Conservation (phyloP, 345 rosid species). For the Salix caprea region DNA sequence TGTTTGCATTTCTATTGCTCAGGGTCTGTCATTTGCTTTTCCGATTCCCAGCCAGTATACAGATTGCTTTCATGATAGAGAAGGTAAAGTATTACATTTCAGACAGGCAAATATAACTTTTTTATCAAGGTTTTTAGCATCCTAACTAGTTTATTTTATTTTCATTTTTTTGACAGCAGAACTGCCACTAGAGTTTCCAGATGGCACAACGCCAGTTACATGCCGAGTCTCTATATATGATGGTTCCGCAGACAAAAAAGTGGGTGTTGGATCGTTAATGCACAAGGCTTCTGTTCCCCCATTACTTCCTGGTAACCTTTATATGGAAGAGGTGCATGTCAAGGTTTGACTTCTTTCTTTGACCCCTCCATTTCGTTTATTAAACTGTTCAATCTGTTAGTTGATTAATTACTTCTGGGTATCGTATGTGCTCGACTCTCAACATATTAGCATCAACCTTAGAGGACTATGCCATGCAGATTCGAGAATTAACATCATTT, state of each 20-base stretch:
- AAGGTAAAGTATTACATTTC: conserved; percentile 44
- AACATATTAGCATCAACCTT: neutral
- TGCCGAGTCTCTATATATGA: conserved; percentile 89
- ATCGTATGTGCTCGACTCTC: conserved; percentile 8
- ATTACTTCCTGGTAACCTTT: conserved; percentile 65
- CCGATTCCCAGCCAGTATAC: conserved; percentile 91
- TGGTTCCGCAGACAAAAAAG: conserved; percentile 75
- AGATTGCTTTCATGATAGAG: conserved; percentile 76
- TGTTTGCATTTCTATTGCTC: conserved; percentile 13
- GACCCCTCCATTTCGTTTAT: neutral
- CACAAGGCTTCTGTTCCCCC: conserved; percentile 85
- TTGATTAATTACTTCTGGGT: conserved; percentile 2
- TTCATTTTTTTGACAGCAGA: conserved; percentile 50
- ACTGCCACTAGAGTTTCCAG: conserved; percentile 92
- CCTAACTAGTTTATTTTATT: neutral
- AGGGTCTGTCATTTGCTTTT: conserved; percentile 97
- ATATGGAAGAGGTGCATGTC: conserved; percentile 92
- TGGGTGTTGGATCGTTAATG: conserved; percentile 79
- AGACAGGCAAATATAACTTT: neutral
- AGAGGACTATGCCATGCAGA: neutral
- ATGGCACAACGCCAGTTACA: conserved; percentile 97
- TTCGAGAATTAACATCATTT: neutral
- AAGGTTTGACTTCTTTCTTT: conserved; percentile 49
- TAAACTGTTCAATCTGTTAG: conserved; percentile 4
- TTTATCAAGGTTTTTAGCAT: conserved; percentile 6